Conservation (phyloP, 805 yeast species). For the Starmerella apis region DNA sequence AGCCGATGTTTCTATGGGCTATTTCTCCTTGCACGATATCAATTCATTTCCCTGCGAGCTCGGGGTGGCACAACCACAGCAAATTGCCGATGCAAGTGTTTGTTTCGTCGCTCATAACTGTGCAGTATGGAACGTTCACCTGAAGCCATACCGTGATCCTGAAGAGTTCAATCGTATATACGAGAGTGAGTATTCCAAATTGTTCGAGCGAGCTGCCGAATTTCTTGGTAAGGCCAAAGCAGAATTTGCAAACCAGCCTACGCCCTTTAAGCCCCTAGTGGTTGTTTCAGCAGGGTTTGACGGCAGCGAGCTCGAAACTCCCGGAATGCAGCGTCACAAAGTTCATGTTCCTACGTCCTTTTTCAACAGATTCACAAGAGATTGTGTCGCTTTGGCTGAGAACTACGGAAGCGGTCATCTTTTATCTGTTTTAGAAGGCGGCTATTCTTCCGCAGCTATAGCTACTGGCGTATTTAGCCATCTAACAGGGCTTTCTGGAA, state of each 20-base stretch:
- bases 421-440: conserved; percentile 69
- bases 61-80: conserved; percentile 63
- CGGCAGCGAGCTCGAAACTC: conserved; percentile 71
- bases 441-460: conserved; percentile 73
- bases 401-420: conserved; percentile 51
- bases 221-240: conserved; percentile 29
- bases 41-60: conserved; percentile 77
- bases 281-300: conserved; percentile 83
- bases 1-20: conserved; percentile 42
- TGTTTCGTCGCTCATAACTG: conserved; percentile 68
- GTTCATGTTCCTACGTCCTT: conserved; percentile 75
- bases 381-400: conserved; percentile 59
- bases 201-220: conserved; percentile 57
- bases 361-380: conserved; percentile 60
- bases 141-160: conserved; percentile 51
- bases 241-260: conserved; percentile 21
- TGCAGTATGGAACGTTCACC: conserved; percentile 75
- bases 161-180: conserved; percentile 59
- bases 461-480: conserved; percentile 72
- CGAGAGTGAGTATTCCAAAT: conserved; percentile 46
- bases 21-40: conserved; percentile 74
- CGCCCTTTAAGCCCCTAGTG: conserved; percentile 47
- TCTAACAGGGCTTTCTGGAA: conserved; percentile 54
- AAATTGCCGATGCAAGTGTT: conserved; percentile 64
- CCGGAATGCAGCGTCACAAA: conserved; percentile 76